Percentiles rank a stretch among this genome's conserved stretches.
Conservation (phyloP, 2,329 filamentous ascomycete species). For the Talaromyces sp. region DNA sequence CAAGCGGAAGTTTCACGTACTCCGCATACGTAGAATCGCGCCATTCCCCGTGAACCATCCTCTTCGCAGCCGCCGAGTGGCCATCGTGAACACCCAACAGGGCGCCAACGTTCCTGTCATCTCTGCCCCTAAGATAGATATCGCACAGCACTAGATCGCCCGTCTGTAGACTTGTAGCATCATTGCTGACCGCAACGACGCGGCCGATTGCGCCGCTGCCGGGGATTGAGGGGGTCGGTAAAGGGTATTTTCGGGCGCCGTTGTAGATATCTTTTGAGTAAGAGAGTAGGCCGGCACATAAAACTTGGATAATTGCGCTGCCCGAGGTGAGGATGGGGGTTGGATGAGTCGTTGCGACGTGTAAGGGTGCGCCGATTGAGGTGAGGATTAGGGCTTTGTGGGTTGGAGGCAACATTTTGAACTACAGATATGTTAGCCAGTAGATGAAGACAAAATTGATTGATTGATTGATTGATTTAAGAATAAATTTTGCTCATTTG, state of each 20-base stretch:
- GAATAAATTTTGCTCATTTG: no score
- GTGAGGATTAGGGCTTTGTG: conserved; percentile 16
- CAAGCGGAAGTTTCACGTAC: conserved; percentile 17
- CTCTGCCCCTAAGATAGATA: conserved; percentile 7
- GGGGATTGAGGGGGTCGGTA: conserved; percentile 16
- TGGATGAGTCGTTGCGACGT: conserved; percentile 1
- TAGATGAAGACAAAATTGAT: neutral
- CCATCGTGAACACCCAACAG: conserved; percentile 17
- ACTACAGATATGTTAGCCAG: neutral
- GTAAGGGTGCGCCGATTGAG: conserved; percentile 6
- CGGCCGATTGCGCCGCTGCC: conserved; percentile 16
- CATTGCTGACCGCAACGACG: neutral
- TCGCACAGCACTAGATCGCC: conserved; percentile 19
- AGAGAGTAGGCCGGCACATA: conserved; percentile 2
- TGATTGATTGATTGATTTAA: neutral
- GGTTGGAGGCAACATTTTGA: conserved; percentile 6
- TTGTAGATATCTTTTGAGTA: conserved; percentile 19
- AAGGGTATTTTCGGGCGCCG: conserved; percentile 6
- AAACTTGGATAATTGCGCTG: conserved; percentile 14
- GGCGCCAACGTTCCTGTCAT: neutral
- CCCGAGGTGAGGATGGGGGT: conserved; percentile 2
- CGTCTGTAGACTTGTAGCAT: conserved; percentile 6
- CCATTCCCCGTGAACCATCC: conserved; percentile 18
- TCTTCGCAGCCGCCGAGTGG: neutral
- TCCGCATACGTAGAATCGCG: conserved; percentile 17